Base-by-base conservation (phyloP, 768 basidiomycete genomes). In the Lactifluus piperatus region DNA sequence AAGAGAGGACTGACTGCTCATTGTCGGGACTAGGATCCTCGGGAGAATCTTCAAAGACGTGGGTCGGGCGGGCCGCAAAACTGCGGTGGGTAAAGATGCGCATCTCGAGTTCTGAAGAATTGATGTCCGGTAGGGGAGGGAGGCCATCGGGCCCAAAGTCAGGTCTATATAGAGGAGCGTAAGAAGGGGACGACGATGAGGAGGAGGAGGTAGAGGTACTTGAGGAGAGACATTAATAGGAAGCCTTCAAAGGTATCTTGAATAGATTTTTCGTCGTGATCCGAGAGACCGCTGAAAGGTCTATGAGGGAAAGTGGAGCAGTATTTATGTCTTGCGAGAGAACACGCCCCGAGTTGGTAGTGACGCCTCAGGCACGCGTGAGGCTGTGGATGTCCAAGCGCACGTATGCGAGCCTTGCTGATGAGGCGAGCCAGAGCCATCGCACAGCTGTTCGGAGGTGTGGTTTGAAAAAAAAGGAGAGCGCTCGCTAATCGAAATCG, bases 11-110 rank as follows among this genome's bases (percentile, higher is more conserved):
- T 65, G 55, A 88, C 89, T 81, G 85, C 73, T 91, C 89, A 62
- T 91, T 91, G 68, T 91, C 89, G 6, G 87, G 88, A 51, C 85
- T 85, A 2, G 79, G 83, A 70, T 91, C 88, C 62, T 81, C 75
- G 0, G 77, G 80, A 37, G 74, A 76, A 69, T 91, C 89, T 68
- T 91, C 89, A 63, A 91, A 91, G 26, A 88, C 73, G 64, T 86
- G 81, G 7, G 81, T 83, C 0, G 88, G 86, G 2, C 89, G 76
- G 0, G 80, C 88, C 65, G 75, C 80, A 66, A 76, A 80, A 68
- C 84, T 85, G 36, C 88, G 82, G 67, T 91, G 89, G 2, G 89
- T 91, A 67, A 87, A 91, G 1, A 89, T 79, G 66, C 80, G 81
- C 37, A 68, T 69, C 43, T 73, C 71, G 53, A 86, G 77, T 2